Evolutionary conservation across 345 rosid species (phyloP).

Genomic region (Heritiera fomes): DNA sequence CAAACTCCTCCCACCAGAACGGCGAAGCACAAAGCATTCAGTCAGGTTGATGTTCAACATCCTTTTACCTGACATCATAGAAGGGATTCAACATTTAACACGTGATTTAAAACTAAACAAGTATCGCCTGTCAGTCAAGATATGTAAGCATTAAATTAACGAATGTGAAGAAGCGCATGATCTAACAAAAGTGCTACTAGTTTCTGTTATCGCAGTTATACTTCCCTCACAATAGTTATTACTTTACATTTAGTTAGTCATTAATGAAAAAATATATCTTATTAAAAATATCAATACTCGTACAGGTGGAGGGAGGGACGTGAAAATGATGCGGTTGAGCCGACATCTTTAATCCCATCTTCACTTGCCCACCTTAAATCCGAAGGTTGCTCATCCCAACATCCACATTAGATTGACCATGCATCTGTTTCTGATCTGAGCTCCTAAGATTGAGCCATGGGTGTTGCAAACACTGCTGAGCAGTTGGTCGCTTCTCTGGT

Average conservation of each 20-base stretch:
- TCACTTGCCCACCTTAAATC: slow-evolving; percentile 51
- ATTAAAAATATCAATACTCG: slow-evolving; percentile 23
- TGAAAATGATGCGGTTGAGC: slow-evolving; percentile 15
- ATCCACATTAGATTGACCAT: slow-evolving; percentile 31
- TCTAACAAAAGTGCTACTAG: neutral
- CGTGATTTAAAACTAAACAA: neutral
- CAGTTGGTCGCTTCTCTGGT: slow-evolving; percentile 96
- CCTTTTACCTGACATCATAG: neutral
- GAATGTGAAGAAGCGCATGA: neutral
- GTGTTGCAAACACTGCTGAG: slow-evolving; percentile 87
- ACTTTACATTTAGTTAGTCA: slow-evolving; percentile 3
- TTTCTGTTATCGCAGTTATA: neutral
- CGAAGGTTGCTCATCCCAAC: slow-evolving; percentile 50
- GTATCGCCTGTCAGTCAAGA: too few species aligned
- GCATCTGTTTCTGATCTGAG: slow-evolving; percentile 17
- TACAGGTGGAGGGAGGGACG: slow-evolving; percentile 38
- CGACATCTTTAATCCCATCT: slow-evolving; percentile 27
- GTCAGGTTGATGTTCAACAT: neutral
- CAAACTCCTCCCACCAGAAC: neutral
- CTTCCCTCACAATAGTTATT: neutral
- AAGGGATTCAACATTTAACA: neutral
- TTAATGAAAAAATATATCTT: neutral
- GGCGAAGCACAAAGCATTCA: neutral
- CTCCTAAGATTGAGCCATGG: slow-evolving; percentile 70
- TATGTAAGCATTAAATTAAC: neutral